Percentiles rank a stretch among this genome's conserved stretches.
phyloP scores from a whole-genome alignment of 805 yeast species.

The Suhomyces pyralidae region DNA sequence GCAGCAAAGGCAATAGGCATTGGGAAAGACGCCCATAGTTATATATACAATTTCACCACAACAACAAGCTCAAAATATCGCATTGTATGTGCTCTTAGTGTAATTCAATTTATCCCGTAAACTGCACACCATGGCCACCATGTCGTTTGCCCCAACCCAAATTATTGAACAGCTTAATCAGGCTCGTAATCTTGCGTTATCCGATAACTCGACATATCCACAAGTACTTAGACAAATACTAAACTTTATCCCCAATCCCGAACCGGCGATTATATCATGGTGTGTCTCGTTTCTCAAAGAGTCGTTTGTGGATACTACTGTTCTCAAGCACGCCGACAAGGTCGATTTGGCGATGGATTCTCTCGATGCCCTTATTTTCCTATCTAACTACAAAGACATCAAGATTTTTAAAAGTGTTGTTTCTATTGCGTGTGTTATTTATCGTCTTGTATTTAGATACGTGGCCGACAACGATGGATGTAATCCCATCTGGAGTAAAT shows the following conservation, averaged over 20 bases:
- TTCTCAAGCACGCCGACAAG: constrained; percentile 25
- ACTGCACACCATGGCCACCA: not conserved
- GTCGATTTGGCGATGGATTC: constrained; percentile 42
- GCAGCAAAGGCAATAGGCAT: not conserved
- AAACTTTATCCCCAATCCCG: constrained; percentile 34
- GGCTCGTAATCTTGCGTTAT: constrained; percentile 35
- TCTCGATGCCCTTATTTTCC: constrained; percentile 27
- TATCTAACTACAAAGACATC: constrained; percentile 28
- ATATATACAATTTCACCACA: not conserved
- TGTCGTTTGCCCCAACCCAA: constrained; percentile 7
- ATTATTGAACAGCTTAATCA: constrained; percentile 33
- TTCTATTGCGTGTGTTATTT: constrained; percentile 40
- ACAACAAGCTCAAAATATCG: not conserved
- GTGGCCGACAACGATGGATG: constrained; percentile 48
- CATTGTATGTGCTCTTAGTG: not conserved
- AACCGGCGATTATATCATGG: constrained; percentile 36
- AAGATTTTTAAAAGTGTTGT: constrained; percentile 29
- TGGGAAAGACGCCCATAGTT: not conserved
- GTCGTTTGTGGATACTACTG: constrained; percentile 24
- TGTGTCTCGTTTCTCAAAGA: constrained; percentile 38
- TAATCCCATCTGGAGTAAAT: constrained; percentile 50
- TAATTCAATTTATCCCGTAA: not conserved
- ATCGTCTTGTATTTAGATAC: constrained; percentile 43
- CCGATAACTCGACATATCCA: constrained; percentile 30
- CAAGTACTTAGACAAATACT: constrained; percentile 44